Conservation (phyloP, 2,329 filamentous ascomycete species). For the Neodidymelliopsis sp. region DNA sequence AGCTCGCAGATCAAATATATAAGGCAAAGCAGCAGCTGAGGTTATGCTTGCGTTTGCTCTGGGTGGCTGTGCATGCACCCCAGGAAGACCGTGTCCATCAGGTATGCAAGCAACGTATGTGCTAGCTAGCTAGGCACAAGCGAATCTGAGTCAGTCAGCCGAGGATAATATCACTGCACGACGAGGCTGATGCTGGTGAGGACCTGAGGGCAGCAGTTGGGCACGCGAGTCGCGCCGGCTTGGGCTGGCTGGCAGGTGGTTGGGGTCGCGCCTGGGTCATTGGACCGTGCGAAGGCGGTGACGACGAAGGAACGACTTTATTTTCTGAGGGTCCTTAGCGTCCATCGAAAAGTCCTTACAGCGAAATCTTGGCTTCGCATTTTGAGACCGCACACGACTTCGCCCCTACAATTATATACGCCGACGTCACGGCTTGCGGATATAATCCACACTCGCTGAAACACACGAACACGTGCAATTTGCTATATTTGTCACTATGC, state of each 20-base stretch:
- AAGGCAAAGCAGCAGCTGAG: slow-evolving; percentile 30
- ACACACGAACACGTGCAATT: not conserved
- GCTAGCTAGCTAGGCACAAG: slow-evolving; percentile 21
- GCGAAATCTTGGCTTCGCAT: slow-evolving; percentile 25
- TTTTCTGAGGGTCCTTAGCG: slow-evolving; percentile 23
- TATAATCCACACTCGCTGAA: not conserved
- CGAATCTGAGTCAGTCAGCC: slow-evolving; percentile 24
- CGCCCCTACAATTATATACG: slow-evolving; percentile 22
- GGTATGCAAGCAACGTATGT: slow-evolving; percentile 21
- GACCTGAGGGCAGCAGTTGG: slow-evolving; percentile 8
- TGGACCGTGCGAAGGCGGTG: slow-evolving; percentile 21
- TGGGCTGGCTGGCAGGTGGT: slow-evolving; percentile 9
- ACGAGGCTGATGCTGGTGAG: slow-evolving; percentile 27
- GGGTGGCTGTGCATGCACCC: slow-evolving; percentile 42
- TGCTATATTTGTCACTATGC: slow-evolving; percentile 35
- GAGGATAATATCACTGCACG: slow-evolving; percentile 19
- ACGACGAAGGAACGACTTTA: not conserved
- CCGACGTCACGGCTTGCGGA: slow-evolving; percentile 16
- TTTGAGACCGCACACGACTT: slow-evolving; percentile 41
- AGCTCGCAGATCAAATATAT: slow-evolving; percentile 29
- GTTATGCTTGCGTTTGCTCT: slow-evolving; percentile 28
- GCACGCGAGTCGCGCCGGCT: slow-evolving; percentile 15
- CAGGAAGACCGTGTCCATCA: slow-evolving; percentile 22
- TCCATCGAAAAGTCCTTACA: slow-evolving; percentile 20
- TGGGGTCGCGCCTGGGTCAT: slow-evolving; percentile 15